phyloP scores from a whole-genome alignment of 75 land plant genomes.

The Pinus albicaulis region DNA sequence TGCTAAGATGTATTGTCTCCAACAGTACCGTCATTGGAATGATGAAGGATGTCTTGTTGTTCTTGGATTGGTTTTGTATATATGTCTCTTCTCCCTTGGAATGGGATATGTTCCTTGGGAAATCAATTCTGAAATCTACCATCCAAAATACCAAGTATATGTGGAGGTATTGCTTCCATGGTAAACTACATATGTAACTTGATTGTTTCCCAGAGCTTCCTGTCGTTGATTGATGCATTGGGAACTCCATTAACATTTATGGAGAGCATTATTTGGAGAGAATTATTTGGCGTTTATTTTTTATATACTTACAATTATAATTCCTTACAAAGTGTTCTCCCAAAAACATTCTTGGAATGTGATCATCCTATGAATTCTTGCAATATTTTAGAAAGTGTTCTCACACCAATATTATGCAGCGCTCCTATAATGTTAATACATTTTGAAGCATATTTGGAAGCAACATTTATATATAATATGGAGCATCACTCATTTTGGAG shows the following conservation, averaged over 20 bases:
- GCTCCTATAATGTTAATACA: too few relatives aligned
- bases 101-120: slow-evolving; percentile 99
- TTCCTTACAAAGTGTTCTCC: too few relatives aligned
- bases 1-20: slow-evolving; percentile 1
- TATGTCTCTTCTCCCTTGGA: slow-evolving; percentile 82
- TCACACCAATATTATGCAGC: too few relatives aligned
- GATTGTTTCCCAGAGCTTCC: slow-evolving; percentile 79
- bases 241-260: slow-evolving; percentile 77
- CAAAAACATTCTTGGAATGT: too few relatives aligned
- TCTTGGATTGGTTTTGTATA: slow-evolving; percentile 73
- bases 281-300: too few relatives aligned
- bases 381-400: too few relatives aligned
- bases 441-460: too few relatives aligned
- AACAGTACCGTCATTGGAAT: slow-evolving; percentile 25
- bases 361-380: too few relatives aligned
- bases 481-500: too few relatives aligned
- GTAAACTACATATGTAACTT: slow-evolving; percentile 92
- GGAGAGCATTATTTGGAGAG: too few relatives aligned
- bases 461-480: too few relatives aligned
- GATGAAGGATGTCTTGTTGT: slow-evolving; percentile 58
- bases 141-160: slow-evolving; percentile 69
- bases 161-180: slow-evolving; percentile 95
- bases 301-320: too few relatives aligned
- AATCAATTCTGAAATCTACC: slow-evolving; percentile 91
- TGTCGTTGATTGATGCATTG: slow-evolving; percentile 54